These are phyloP conservation scores for Capsicum baccatum DNA, from an alignment of 257 asterid species.

Conservation along the genomic window DNA sequence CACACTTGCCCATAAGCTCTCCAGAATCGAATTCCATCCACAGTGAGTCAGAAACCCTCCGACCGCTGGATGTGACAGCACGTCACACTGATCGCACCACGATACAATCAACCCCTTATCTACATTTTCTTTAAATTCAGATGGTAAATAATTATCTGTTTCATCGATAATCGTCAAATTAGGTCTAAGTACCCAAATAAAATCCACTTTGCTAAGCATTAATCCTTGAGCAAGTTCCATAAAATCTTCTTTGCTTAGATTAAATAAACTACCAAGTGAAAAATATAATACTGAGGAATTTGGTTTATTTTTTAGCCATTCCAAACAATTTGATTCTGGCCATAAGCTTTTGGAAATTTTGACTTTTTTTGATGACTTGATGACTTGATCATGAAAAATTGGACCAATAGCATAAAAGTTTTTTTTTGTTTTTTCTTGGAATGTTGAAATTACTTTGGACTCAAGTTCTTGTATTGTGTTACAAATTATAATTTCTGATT, in stretches of 20 bases:
- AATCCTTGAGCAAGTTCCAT: slow-evolving; percentile 64
- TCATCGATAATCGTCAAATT: slow-evolving; percentile 47
- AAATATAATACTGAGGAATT: slow-evolving; percentile 62
- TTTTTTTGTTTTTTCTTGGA: slow-evolving; percentile 40
- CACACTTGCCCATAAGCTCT: slow-evolving; percentile 55
- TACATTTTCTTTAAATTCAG: slow-evolving; percentile 36
- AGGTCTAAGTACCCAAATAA: slow-evolving; percentile 70
- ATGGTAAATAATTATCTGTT: slow-evolving; percentile 36
- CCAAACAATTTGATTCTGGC: slow-evolving; percentile 55
- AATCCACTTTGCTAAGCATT: slow-evolving; percentile 55
- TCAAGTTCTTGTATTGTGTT: slow-evolving; percentile 72
- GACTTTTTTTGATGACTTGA: slow-evolving; percentile 37
- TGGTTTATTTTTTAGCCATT: slow-evolving; percentile 62
- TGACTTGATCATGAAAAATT: slow-evolving; percentile 38
- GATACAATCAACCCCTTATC: slow-evolving; percentile 50
- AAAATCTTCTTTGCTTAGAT: slow-evolving; percentile 42
- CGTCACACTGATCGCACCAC: slow-evolving; percentile 47
- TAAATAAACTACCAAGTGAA: slow-evolving; percentile 67
- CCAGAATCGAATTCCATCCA: slow-evolving; percentile 62
- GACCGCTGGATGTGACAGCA: slow-evolving; percentile 36
- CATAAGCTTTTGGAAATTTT: slow-evolving; percentile 49
- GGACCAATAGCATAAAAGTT: slow-evolving; percentile 70
- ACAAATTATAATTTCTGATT: slow-evolving; percentile 55
- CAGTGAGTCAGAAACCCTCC: slow-evolving; percentile 63
- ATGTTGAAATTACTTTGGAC: slow-evolving; percentile 45